Evolutionary conservation across 1,139 yeast genomes (phyloP).

Genomic region (Lodderomyces margitis): DNA sequence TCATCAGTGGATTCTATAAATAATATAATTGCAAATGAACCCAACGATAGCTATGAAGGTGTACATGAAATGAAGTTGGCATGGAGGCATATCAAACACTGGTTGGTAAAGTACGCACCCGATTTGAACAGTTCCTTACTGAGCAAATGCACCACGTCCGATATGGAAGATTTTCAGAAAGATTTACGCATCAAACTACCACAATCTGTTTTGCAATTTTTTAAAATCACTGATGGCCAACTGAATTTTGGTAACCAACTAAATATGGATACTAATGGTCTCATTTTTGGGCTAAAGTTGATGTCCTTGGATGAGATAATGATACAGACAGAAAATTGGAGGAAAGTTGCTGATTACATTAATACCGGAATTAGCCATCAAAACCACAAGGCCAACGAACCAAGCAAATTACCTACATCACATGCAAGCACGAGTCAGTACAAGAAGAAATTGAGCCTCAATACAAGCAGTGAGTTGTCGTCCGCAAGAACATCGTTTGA

Average conservation of each 20-base stretch:
- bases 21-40: background rate
- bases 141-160: constrained; percentile 63
- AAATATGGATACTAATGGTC: constrained; percentile 53
- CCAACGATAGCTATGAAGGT: constrained; percentile 36
- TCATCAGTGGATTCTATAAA: constrained; percentile 19
- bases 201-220: constrained; percentile 56
- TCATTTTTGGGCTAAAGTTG: constrained; percentile 61
- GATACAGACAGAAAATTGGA: constrained; percentile 65
- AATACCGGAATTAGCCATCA: constrained; percentile 27
- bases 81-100: constrained; percentile 67
- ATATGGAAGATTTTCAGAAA: constrained; percentile 60
- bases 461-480: constrained; percentile 11
- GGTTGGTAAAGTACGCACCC: constrained; percentile 54
- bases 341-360: constrained; percentile 55
- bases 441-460: constrained; percentile 22
- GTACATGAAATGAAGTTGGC: constrained; percentile 63
- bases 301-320: constrained; percentile 66
- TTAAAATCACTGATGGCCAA: constrained; percentile 70
- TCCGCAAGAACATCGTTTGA: constrained; percentile 11
- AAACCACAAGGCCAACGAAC: constrained; percentile 20
- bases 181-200: constrained; percentile 61
- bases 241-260: constrained; percentile 40
- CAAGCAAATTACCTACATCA: constrained; percentile 26
- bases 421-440: constrained; percentile 22
- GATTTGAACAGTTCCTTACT: constrained; percentile 58